Conservation (phyloP, 768 basidiomycete species). For the Pulveroboletus sp. region DNA sequence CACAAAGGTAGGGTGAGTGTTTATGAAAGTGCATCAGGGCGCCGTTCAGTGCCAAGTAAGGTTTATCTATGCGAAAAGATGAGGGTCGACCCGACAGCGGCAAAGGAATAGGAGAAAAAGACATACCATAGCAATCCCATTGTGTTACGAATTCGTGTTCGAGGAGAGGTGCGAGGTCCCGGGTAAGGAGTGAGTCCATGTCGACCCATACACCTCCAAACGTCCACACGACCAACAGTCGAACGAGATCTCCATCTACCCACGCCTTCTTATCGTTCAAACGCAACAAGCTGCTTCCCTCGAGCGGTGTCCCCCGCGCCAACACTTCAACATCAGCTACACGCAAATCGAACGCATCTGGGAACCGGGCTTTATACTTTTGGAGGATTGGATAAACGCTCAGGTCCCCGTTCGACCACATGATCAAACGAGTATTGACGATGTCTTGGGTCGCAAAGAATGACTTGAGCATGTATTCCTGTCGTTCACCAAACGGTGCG, state of each 20-base stretch:
- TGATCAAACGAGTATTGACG: conserved; percentile 54
- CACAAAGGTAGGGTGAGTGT: conserved; percentile 94
- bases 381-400: conserved; percentile 50
- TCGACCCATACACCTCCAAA: conserved; percentile 95
- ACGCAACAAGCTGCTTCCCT: conserved; percentile 57
- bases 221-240: conserved; percentile 83
- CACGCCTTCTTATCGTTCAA: conserved; percentile 77
- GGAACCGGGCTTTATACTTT: conserved; percentile 56
- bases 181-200: conserved; percentile 91
- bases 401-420: conserved; percentile 92
- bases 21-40: conserved; percentile 90
- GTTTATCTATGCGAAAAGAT: conserved; percentile 49
- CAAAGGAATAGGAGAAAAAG: background rate
- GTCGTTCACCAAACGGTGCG: conserved; percentile 70
- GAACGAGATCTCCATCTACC: conserved; percentile 92
- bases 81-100: background rate
- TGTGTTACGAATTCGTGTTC: conserved; percentile 98
- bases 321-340: conserved; percentile 62
- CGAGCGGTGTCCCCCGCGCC: conserved; percentile 72
- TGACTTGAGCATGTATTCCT: conserved; percentile 88
- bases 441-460: conserved; percentile 91
- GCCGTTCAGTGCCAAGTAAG: conserved; percentile 79
- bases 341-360: conserved; percentile 65
- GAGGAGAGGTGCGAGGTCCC: conserved; percentile 79
- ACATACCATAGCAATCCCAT: conserved; percentile 96